Percentiles rank a stretch among this genome's conserved stretches.
Evolutionary conservation across 2,329 filamentous ascomycete genomes (phyloP).

Genomic region (Penicillium expansum): DNA sequence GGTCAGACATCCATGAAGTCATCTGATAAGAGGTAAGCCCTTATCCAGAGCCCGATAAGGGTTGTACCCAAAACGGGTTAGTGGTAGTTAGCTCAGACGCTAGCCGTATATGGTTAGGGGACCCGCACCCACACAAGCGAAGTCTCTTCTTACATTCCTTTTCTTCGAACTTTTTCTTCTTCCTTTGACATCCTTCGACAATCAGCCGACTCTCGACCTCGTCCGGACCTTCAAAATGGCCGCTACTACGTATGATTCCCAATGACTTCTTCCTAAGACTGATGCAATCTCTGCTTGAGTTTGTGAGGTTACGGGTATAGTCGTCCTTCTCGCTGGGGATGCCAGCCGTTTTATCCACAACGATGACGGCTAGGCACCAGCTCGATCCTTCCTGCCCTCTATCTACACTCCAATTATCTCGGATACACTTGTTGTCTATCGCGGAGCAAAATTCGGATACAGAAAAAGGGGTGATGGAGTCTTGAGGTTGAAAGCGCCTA

Average conservation of each 20-base stretch:
- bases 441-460: constrained; percentile 43
- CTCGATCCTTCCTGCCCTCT: constrained; percentile 67
- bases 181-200: constrained; percentile 37
- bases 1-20: constrained; percentile 18
- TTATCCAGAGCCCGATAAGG: constrained; percentile 19
- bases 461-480: constrained; percentile 66
- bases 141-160: constrained; percentile 25
- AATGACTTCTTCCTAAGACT: constrained; percentile 36
- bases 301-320: constrained; percentile 66
- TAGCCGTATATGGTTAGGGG: constrained; percentile 21
- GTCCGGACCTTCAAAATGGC: constrained; percentile 55
- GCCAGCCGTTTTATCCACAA: constrained; percentile 30
- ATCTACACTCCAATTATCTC: constrained; percentile 24
- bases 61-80: not conserved
- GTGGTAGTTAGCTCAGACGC: not conserved
- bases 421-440: constrained; percentile 26
- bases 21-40: constrained; percentile 26
- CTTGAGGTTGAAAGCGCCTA: constrained; percentile 69
- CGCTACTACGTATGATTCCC: constrained; percentile 59
- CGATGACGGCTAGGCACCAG: constrained; percentile 57
- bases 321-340: constrained; percentile 79
- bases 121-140: constrained; percentile 36
- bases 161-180: constrained; percentile 23
- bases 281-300: constrained; percentile 34
- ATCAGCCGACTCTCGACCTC: constrained; percentile 41